phyloP scores from a whole-genome alignment of 164 flowering plant species.

The Saururus chinensis region DNA sequence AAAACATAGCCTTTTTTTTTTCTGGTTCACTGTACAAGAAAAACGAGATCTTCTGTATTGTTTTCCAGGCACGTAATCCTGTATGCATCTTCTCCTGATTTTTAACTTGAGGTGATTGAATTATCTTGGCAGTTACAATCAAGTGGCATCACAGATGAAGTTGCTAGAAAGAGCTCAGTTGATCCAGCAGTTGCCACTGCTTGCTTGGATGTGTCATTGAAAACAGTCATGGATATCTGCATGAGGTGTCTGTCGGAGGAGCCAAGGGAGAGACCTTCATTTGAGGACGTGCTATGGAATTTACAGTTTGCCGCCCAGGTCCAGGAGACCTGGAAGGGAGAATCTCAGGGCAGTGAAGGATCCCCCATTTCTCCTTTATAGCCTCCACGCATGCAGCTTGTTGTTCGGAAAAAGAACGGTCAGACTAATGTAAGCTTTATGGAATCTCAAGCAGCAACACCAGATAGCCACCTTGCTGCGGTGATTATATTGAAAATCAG shows the following conservation, averaged over 20 bases:
- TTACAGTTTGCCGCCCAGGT: conserved; percentile 96
- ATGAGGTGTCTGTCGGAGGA: conserved; percentile 44
- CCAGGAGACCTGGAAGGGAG: conserved; percentile 57
- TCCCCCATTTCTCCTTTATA: conserved; percentile 30
- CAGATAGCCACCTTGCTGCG: too few species aligned
- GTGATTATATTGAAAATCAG: too few species aligned
- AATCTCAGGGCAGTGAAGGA: conserved; percentile 59
- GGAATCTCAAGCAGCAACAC: background rate
- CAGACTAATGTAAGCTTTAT: background rate
- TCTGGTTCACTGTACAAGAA: too few species aligned
- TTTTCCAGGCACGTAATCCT: too few species aligned
- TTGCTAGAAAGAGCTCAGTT: conserved; percentile 35
- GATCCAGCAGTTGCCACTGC: conserved; percentile 32
- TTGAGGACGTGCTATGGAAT: conserved; percentile 94
- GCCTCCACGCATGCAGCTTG: background rate
- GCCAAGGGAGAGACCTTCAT: conserved; percentile 66
- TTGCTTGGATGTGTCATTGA: conserved; percentile 60
- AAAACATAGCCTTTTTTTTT: too few species aligned
- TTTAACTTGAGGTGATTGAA: too few species aligned
- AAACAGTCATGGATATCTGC: conserved; percentile 71
- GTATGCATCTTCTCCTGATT: too few species aligned
- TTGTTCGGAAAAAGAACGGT: background rate
- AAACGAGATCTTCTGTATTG: too few species aligned
- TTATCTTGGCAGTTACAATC: conserved; percentile 32
- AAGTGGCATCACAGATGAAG: conserved; percentile 30